Evolutionary conservation across 129 eudicot genomes (phyloP).

Genomic region (Apium graveolens): DNA sequence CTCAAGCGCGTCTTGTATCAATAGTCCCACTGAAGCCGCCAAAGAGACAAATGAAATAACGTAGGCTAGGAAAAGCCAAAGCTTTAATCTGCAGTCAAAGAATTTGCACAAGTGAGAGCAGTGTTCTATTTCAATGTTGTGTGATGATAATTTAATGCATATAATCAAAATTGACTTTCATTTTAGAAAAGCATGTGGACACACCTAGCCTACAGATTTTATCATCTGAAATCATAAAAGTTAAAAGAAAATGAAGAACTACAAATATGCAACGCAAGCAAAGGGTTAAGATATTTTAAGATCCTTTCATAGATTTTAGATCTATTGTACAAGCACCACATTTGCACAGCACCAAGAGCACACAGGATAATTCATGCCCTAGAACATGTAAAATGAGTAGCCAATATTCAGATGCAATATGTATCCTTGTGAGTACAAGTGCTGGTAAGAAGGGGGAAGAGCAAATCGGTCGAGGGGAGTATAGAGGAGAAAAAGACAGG

Average conservation of each 20-base stretch:
- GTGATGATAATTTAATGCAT: not conserved
- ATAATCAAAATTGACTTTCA: not conserved
- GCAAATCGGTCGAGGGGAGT: not conserved
- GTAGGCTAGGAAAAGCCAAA: slow-evolving; percentile 95
- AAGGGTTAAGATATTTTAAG: not conserved
- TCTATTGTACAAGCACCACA: not conserved
- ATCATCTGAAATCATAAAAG: too few species aligned
- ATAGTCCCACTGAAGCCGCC: slow-evolving; percentile 93
- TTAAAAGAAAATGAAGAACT: too few species aligned
- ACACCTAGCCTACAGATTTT: not conserved
- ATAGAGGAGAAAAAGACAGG: not conserved
- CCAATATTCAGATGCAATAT: not conserved
- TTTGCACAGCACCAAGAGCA: not conserved
- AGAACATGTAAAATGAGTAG: not conserved
- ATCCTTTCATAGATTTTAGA: not conserved
- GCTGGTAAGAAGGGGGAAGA: not conserved
- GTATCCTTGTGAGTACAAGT: not conserved
- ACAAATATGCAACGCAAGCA: not conserved
- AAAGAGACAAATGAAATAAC: slow-evolving; percentile 86
- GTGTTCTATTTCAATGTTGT: not conserved
- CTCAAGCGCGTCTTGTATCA: slow-evolving; percentile 84
- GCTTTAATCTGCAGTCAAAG: slow-evolving; percentile 67
- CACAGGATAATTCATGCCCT: not conserved
- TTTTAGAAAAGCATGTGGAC: not conserved
- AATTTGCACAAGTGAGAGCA: not conserved